These are phyloP conservation scores for Starmera pachycereana DNA, from an alignment of 805 yeast species.

Conservation along the genomic window DNA sequence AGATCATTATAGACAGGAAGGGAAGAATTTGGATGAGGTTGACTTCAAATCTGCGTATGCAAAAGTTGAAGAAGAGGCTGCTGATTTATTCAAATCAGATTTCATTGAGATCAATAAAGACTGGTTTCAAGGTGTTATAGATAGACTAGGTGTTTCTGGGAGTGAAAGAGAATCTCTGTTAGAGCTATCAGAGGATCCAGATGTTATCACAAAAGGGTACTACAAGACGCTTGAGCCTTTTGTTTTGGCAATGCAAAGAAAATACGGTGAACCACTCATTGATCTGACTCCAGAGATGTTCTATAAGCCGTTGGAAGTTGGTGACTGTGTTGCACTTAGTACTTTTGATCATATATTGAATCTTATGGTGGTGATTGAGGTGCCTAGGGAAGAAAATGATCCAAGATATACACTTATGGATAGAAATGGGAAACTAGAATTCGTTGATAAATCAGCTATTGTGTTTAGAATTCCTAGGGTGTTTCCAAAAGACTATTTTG, in stretches of 20 bases:
- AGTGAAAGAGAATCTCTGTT: too few species aligned
- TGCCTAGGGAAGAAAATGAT: conserved; percentile 39
- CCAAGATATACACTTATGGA: conserved; percentile 48
- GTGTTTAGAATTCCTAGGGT: conserved; percentile 45
- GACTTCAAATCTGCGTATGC: too few species aligned
- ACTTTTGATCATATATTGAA: conserved; percentile 31
- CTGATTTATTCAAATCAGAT: too few species aligned
- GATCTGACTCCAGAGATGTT: conserved; percentile 4
- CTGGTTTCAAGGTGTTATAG: too few species aligned
- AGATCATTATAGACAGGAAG: too few species aligned
- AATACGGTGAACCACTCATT: not conserved
- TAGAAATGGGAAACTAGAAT: conserved; percentile 45
- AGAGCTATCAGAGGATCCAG: not conserved
- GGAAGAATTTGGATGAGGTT: too few species aligned
- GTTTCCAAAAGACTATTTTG: conserved; percentile 30
- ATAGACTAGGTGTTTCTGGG: too few species aligned
- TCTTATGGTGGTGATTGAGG: conserved; percentile 42
- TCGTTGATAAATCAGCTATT: conserved; percentile 34
- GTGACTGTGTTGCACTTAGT: conserved; percentile 53
- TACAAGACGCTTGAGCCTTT: too few species aligned
- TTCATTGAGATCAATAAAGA: too few species aligned
- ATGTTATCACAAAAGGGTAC: not conserved
- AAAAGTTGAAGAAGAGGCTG: too few species aligned
- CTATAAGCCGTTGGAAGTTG: conserved; percentile 24
- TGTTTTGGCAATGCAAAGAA: not conserved